phyloP scores from a whole-genome alignment of 306 rosid species.

The Quercus mongolica region DNA sequence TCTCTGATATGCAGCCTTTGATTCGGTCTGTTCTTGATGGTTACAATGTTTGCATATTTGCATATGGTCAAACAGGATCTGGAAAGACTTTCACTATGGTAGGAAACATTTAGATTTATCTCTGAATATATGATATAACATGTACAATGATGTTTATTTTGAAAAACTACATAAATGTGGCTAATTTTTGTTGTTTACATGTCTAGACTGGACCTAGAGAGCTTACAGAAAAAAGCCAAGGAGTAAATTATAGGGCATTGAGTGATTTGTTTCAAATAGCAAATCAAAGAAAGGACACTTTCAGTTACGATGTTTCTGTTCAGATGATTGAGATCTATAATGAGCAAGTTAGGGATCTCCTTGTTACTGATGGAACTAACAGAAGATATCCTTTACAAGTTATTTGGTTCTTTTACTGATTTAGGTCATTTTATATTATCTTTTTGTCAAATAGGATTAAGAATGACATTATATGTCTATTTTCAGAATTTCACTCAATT shows the following conservation, averaged over 20 bases:
- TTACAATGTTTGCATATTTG: constrained; percentile 85
- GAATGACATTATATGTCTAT: neutral
- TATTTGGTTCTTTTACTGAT: constrained; percentile 7
- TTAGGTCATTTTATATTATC: neutral
- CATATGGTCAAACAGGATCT: constrained; percentile 92
- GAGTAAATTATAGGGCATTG: constrained; percentile 92
- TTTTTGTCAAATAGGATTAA: neutral
- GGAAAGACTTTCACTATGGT: constrained; percentile 93
- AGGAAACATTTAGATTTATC: constrained; percentile 20
- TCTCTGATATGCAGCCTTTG: constrained; percentile 88
- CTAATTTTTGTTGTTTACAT: constrained; percentile 17
- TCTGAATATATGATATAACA: neutral
- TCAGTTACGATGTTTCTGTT: constrained; percentile 73
- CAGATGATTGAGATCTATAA: constrained; percentile 98
- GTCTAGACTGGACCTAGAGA: constrained; percentile 83
- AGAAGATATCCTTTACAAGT: constrained; percentile 84
- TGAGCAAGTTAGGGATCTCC: constrained; percentile 96
- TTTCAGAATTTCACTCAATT: neutral
- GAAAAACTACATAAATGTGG: neutral
- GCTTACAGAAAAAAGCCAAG: constrained; percentile 83
- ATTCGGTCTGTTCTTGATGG: constrained; percentile 91
- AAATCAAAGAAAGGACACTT: constrained; percentile 77
- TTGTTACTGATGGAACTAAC: constrained; percentile 79
- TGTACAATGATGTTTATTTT: neutral
- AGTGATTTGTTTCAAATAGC: constrained; percentile 82